Evolutionary conservation across 2,329 filamentous ascomycete genomes (phyloP).

Genomic region (Cladosporium phlei): DNA sequence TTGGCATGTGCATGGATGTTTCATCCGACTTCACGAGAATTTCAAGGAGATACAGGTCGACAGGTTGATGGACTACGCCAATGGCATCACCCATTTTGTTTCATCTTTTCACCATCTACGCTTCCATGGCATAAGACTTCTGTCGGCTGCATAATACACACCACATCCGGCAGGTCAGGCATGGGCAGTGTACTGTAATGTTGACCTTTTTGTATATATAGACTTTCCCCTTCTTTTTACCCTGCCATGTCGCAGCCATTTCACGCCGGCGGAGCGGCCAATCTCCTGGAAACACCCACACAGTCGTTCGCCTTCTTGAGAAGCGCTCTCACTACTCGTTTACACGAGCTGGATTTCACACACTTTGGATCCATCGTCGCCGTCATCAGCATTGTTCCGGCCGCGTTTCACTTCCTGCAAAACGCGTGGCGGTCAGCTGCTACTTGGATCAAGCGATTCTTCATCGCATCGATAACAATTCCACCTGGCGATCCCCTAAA

Average conservation of each 20-base stretch:
- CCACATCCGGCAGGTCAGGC: too few relatives aligned
- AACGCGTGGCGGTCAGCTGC: constrained; percentile 19
- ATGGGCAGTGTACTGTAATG: too few relatives aligned
- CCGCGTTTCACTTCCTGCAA: constrained; percentile 17
- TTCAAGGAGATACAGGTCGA: too few relatives aligned
- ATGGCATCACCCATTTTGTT: too few relatives aligned
- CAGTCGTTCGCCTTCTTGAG: constrained; percentile 17
- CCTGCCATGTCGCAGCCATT: constrained; percentile 18
- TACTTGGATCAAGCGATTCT: constrained; percentile 21
- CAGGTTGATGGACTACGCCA: too few relatives aligned
- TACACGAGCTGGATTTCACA: constrained; percentile 22
- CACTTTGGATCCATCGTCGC: constrained; percentile 24
- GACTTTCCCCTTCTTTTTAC: neutral
- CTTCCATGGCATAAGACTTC: too few relatives aligned
- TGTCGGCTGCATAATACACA: too few relatives aligned
- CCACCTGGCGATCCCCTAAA: constrained; percentile 23
- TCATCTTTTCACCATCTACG: too few relatives aligned
- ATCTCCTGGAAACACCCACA: constrained; percentile 12
- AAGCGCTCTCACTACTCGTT: constrained; percentile 14
- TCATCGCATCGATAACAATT: constrained; percentile 22
- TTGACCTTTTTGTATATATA: constrained; percentile 5
- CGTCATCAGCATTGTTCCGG: constrained; percentile 20
- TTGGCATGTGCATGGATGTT: too few relatives aligned
- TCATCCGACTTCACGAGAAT: too few relatives aligned
- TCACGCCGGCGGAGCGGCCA: constrained; percentile 19